A percentile compares a stretch with the other conserved stretches of the same genome.
These are phyloP conservation scores for cucumber (Cucumis sativus) DNA, from an alignment of 306 rosid genomes.

Conservation along the genomic window DNA sequence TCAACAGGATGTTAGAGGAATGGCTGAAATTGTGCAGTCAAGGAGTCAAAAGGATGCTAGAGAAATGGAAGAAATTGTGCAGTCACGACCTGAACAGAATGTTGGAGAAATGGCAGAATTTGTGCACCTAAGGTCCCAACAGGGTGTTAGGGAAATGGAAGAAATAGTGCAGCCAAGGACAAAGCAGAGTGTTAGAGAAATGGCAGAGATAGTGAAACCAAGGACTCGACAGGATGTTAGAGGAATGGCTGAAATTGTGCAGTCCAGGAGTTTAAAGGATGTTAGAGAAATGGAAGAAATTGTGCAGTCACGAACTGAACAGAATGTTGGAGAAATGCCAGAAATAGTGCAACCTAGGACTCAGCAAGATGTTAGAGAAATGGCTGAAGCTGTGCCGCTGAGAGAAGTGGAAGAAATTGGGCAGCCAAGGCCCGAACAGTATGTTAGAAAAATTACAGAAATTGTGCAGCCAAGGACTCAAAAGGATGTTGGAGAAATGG, in stretches of 20 bases:
- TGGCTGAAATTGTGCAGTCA: conserved; percentile 34
- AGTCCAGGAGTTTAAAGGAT: not conserved
- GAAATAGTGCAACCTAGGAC: not conserved
- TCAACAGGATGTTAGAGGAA: not conserved
- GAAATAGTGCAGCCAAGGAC: not conserved
- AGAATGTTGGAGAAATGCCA: not conserved
- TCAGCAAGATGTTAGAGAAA: not conserved
- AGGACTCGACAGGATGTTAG: not conserved
- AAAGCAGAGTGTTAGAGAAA: not conserved
- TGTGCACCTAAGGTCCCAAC: conserved; percentile 14
- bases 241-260: not conserved
- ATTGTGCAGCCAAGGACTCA: not conserved
- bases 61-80: conserved; percentile 30
- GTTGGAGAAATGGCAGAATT: conserved; percentile 41
- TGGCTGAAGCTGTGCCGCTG: not conserved
- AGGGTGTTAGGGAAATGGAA: not conserved
- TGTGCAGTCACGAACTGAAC: not conserved
- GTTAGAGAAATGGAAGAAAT: not conserved
- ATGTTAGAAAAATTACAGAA: not conserved
- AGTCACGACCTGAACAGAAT: conserved; percentile 26
- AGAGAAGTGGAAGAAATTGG: too few species aligned
- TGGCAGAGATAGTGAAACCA: not conserved
- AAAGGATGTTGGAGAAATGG: not conserved
- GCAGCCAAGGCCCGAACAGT: not conserved
- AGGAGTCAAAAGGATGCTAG: conserved; percentile 23